Percentiles rank a stretch among this genome's conserved stretches.
Conservation (phyloP, 345 rosid species). For the Aquilaria yunnanensis region DNA sequence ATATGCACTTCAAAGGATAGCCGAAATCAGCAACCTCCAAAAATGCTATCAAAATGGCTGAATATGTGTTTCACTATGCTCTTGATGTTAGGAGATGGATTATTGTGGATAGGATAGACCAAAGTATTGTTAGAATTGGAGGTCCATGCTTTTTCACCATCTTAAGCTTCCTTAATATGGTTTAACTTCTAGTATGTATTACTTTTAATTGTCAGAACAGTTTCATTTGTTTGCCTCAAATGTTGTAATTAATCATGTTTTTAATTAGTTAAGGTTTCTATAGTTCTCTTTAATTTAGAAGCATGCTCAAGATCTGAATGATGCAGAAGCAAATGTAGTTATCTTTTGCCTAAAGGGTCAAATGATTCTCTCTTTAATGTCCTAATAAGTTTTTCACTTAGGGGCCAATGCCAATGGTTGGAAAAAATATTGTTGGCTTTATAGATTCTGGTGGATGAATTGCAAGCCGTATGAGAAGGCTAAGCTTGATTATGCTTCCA, state of each 20-base stretch:
- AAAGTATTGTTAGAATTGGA: conserved; percentile 54
- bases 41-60: conserved; percentile 46
- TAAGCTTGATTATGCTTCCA: conserved; percentile 27
- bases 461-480: conserved; percentile 44
- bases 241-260: conserved; percentile 58
- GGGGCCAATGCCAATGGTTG: too few relatives aligned
- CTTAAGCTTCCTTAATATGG: not conserved
- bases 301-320: conserved; percentile 1
- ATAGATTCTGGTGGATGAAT: conserved; percentile 26
- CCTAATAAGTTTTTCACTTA: too few relatives aligned
- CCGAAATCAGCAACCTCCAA: conserved; percentile 56
- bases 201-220: conserved; percentile 9
- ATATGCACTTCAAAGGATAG: conserved; percentile 67
- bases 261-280: conserved; percentile 37
- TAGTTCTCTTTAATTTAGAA: conserved; percentile 22
- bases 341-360: too few relatives aligned
- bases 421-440: not conserved
- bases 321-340: too few relatives aligned
- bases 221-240: conserved; percentile 21
- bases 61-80: conserved; percentile 55
- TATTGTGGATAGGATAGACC: conserved; percentile 50
- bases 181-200: not conserved
- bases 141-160: conserved; percentile 34
- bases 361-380: too few relatives aligned
- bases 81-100: conserved; percentile 57